Base-by-base conservation (phyloP, 176 grass and related monocot genomes). In the Carex pumila region DNA sequence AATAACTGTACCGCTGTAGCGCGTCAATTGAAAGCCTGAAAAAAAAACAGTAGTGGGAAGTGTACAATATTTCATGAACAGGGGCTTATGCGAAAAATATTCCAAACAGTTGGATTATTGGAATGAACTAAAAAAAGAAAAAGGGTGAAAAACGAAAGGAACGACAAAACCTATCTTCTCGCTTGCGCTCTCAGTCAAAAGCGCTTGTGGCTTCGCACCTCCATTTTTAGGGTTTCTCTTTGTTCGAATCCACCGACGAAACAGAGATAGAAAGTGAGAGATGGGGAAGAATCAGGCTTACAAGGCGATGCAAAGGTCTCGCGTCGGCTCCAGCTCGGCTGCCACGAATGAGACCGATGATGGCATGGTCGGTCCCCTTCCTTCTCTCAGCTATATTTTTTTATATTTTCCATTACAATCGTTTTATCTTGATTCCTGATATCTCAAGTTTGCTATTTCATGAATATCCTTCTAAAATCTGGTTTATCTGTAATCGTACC, bases 301-400 rank as follows among this genome's bases (percentile, higher is more conserved):
- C 91, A 99, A 99, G 90, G 97, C 97, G 87, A 96, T 99, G 97
- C 97, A 99, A 71, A 87, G 91, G 91, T 62, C 91, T 71, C 86
- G 97, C 91, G 58, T 99, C 47, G 97, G 97, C 61, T 93, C 91
- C 45, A 89, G 86, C 55, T 88, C 93, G 12, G 92, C 88, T 58
- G 86, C 87, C 54, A 39, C 89, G 21, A 93, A 95, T 32, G 84
- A 84, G 39, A 65, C 81, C 78, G 97, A 99, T 85, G 97, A 99
- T 87, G 97, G 97, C 89, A 94, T 99, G 97, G 97, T 99, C 91
- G 89, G 97, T 99, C 91, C 96, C 93, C 86, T 95, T 98, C 91
- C 96, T 92, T 74, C 67, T 61, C 85, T 7, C 30, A 6, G 17
- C 61, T 66, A 4, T 43, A 41, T 31, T 25, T 47, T 14, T 15